Evolutionary conservation across 305 asterid genomes (phyloP), one percentile per base, ranked within the genome.

Genomic region (Fraxinus albicans): DNA sequence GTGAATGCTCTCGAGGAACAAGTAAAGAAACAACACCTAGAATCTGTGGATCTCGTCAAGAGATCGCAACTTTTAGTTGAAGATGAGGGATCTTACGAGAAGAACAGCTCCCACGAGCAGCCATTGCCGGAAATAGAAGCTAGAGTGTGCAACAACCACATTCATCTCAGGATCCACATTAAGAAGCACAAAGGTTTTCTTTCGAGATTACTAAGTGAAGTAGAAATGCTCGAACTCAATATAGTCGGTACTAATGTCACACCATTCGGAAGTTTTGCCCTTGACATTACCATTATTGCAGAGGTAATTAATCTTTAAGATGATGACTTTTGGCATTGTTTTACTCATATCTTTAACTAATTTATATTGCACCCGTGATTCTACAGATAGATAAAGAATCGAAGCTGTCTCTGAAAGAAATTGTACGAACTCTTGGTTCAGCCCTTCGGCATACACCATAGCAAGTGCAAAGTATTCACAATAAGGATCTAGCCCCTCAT

Each of bases 1-100:
- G 92, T 90, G 34, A 84, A 88, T 31, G 15, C 38, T 6, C 85
- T 91, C 35, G 96, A 91, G 81, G 91, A 88, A 73, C 79, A 87
- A 42, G 83, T 88, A 1, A 78, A 79, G 6, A 83, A n/a, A 23
- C 82, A 83, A 69, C 73, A 69, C 21, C 29, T 77, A 84, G 81
- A 89, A 6, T 79, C 93, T 1, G 82, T 55, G 3, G 86, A 85
- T 40, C n/a, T 88, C 2, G 89, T 89, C n/a, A 87, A 73, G 85
- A 87, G 82, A 80, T 82, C 91, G 0, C 85, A 86, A 5, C 34
- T 89, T 4, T 29, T 85, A 12, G 77, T 79, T 17, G 89, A 86
- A 38, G 90, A 86, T 7, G 90, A 88, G 42, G 89, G 88, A 9
- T 83, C 86, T n/a, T 85, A 87, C 82, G 90, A 86, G 82, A 77